These are phyloP conservation scores for Metschnikowia cerradonensis DNA, from an alignment of 805 yeast genomes.

Conservation along the genomic window DNA sequence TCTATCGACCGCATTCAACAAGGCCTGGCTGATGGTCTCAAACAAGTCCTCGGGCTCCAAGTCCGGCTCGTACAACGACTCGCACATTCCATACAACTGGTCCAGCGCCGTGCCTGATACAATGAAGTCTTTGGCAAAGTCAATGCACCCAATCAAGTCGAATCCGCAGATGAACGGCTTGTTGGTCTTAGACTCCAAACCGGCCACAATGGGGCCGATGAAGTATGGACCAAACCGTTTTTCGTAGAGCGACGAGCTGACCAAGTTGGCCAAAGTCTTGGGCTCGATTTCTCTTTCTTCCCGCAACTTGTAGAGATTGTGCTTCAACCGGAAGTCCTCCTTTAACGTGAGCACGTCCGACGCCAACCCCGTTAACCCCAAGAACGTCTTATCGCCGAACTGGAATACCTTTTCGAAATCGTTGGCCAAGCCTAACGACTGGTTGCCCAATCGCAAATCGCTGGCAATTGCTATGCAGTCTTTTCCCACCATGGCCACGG, in stretches of 20 bases:
- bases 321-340: conserved; percentile 77
- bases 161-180: conserved; percentile 93
- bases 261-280: conserved; percentile 85
- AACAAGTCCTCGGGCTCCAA: conserved; percentile 92
- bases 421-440: conserved; percentile 86
- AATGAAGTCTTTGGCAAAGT: conserved; percentile 88
- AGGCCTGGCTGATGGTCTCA: conserved; percentile 91
- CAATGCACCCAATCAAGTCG: conserved; percentile 95
- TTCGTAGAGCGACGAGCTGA: conserved; percentile 84
- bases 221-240: conserved; percentile 95
- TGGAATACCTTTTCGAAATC: conserved; percentile 90
- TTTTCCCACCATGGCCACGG: conserved; percentile 98
- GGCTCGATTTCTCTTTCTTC: conserved; percentile 95
- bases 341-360: conserved; percentile 85
- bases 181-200: conserved; percentile 74
- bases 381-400: conserved; percentile 72
- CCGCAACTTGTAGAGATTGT: conserved; percentile 81
- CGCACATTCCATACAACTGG: conserved; percentile 98
- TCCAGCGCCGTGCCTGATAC: conserved; percentile 97
- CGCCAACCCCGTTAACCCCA: conserved; percentile 94
- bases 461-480: conserved; percentile 98
- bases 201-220: conserved; percentile 95
- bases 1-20: conserved; percentile 92
- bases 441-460: conserved; percentile 90
- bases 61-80: conserved; percentile 88